Percentiles rank a stretch among this genome's conserved stretches.
Evolutionary conservation across 768 basidiomycete genomes (phyloP).

Genomic region (Butyriboletus loyo): DNA sequence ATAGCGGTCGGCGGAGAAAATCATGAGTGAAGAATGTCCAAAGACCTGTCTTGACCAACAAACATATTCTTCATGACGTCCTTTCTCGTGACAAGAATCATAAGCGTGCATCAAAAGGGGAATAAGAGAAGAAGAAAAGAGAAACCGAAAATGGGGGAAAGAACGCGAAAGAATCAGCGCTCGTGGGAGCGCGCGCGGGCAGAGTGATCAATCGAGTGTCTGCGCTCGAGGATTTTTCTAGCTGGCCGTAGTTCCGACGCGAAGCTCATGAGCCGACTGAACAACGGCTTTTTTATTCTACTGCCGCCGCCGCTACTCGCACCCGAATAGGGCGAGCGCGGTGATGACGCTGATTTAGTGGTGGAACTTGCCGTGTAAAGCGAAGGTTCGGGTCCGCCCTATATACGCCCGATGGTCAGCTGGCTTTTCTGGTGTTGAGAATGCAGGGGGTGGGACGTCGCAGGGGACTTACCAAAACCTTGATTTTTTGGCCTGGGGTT

Average conservation of each 20-base stretch:
- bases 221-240: conserved; percentile 41
- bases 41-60: neutral
- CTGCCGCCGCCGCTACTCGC: conserved; percentile 20
- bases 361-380: conserved; percentile 59
- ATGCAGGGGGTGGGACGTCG: conserved; percentile 3
- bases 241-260: conserved; percentile 44
- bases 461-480: conserved; percentile 58
- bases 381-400: conserved; percentile 46
- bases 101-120: conserved; percentile 1
- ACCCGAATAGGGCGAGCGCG: conserved; percentile 35
- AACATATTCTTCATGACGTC: conserved; percentile 6
- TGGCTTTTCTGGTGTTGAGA: conserved; percentile 15
- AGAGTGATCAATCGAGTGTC: conserved; percentile 47
- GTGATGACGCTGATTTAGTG: conserved; percentile 53
- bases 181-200: conserved; percentile 20
- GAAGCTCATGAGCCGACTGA: conserved; percentile 57
- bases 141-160: neutral
- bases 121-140: neutral
- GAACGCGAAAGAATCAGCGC: conserved; percentile 12
- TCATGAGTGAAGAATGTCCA: conserved; percentile 11
- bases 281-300: conserved; percentile 53
- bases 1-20: conserved; percentile 9
- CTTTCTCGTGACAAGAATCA: conserved; percentile 1
- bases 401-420: conserved; percentile 31
- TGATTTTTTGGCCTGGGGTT: conserved; percentile 68